Evolutionary conservation across 2,329 filamentous ascomycete genomes (phyloP).

Genomic region (Cladophialophora bantiana): DNA sequence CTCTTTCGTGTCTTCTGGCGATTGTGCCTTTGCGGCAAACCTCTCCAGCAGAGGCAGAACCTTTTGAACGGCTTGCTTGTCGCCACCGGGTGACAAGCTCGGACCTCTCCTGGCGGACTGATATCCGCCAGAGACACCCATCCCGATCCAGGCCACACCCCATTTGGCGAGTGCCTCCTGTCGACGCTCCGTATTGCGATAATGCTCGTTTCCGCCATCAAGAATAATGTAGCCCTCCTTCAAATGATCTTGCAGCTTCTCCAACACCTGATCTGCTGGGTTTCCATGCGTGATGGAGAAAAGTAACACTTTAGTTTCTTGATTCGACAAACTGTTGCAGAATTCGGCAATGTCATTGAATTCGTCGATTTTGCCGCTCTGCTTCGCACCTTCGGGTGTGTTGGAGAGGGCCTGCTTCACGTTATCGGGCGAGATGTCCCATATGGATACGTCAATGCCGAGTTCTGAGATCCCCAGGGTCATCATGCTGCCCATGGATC

Average conservation of each 20-base stretch:
- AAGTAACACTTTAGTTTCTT: conserved; percentile 3
- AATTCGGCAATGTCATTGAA: conserved; percentile 7
- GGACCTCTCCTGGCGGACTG: conserved; percentile 9
- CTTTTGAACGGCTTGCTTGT: conserved; percentile 1
- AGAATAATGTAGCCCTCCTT: conserved; percentile 1
- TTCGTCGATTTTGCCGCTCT: conserved; percentile 4
- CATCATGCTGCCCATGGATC: conserved; percentile 12
- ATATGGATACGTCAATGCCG: conserved; percentile 9
- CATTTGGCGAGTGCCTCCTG: conserved; percentile 1
- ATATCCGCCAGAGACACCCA: conserved; percentile 14
- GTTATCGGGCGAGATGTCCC: background rate
- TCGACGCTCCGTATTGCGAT: conserved; percentile 6
- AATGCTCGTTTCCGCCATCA: conserved; percentile 4
- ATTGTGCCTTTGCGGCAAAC: conserved; percentile 3
- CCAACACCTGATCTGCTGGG: conserved; percentile 4
- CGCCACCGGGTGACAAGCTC: conserved; percentile 8
- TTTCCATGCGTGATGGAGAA: conserved; percentile 7
- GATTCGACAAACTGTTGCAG: background rate
- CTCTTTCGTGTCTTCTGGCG: conserved; percentile 6
- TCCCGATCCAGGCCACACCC: conserved; percentile 7
- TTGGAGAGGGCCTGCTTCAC: conserved; percentile 12
- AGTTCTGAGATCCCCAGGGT: background rate
- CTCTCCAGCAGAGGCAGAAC: conserved; percentile 7
- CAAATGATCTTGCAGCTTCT: background rate
- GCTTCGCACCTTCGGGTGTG: background rate